phyloP scores from a whole-genome alignment of 805 yeast genomes.

The Yamadazyma tumulicola region DNA sequence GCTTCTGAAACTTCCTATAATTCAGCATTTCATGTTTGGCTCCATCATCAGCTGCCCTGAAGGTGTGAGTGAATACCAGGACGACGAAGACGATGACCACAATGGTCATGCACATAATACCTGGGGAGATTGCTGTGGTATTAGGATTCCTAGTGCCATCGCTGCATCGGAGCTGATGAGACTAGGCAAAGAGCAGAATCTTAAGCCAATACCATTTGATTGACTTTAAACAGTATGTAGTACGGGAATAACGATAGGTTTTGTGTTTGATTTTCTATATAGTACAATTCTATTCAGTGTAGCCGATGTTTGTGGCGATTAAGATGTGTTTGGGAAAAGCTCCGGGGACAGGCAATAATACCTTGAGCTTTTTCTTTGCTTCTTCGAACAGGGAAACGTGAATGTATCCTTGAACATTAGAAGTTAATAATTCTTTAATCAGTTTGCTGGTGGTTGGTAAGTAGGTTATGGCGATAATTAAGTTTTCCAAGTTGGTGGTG shows the following conservation, averaged over 20 bases:
- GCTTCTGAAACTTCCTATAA: conserved; percentile 81
- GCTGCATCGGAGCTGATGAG: conserved; percentile 69
- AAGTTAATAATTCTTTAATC: conserved; percentile 46
- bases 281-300: conserved; percentile 58
- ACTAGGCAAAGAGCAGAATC: conserved; percentile 15
- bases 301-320: conserved; percentile 74
- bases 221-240: conserved; percentile 1
- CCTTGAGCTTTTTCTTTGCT: conserved; percentile 58
- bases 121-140: conserved; percentile 99
- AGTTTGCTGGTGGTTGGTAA: conserved; percentile 30
- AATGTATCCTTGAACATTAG: conserved; percentile 76
- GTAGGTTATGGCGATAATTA: conserved; percentile 61
- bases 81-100: conserved; percentile 17
- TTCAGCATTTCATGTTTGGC: conserved; percentile 93
- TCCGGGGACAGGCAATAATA: conserved; percentile 87
- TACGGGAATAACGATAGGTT: conserved; percentile 1
- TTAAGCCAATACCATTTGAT: conserved; percentile 63
- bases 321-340: conserved; percentile 71
- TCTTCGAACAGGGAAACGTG: conserved; percentile 75
- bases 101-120: conserved; percentile 38
- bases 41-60: conserved; percentile 65
- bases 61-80: conserved; percentile 44
- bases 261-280: conserved; percentile 2
- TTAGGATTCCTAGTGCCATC: conserved; percentile 90
- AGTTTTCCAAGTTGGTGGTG: conserved; percentile 63